Conservation (phyloP, 345 rosid genomes). For the Mangifera indica region DNA sequence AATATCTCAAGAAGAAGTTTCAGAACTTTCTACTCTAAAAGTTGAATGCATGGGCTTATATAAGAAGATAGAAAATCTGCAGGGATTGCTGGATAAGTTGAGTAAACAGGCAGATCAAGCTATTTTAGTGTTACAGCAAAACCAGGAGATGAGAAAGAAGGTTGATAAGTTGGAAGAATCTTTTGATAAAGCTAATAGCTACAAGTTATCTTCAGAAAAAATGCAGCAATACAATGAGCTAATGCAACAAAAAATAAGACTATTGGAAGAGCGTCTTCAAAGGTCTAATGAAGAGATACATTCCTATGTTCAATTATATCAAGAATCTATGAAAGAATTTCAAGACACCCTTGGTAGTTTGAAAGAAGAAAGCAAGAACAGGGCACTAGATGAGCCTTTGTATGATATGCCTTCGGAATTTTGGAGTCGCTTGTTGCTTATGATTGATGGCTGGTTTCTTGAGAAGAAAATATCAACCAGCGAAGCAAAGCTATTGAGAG, state of each 20-base stretch:
- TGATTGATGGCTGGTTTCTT: slow-evolving; percentile 91
- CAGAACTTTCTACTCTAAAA: slow-evolving; percentile 61
- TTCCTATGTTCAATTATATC: slow-evolving; percentile 72
- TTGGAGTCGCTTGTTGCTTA: slow-evolving; percentile 85
- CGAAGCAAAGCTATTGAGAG: slow-evolving; percentile 74
- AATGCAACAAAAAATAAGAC: slow-evolving; percentile 77
- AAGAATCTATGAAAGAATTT: slow-evolving; percentile 79
- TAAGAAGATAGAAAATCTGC: slow-evolving; percentile 69
- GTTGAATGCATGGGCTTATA: slow-evolving; percentile 68
- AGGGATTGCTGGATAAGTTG: slow-evolving; percentile 60
- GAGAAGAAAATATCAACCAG: slow-evolving; percentile 67
- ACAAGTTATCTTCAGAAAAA: slow-evolving; percentile 73
- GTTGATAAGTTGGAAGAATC: slow-evolving; percentile 82
- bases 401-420: slow-evolving; percentile 85
- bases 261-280: slow-evolving; percentile 79
- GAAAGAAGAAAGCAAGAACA: slow-evolving; percentile 75
- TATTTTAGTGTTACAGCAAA: slow-evolving; percentile 70
- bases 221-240: slow-evolving; percentile 74
- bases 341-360: slow-evolving; percentile 75
- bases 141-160: slow-evolving; percentile 71
- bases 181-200: slow-evolving; percentile 66
- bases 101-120: slow-evolving; percentile 88
- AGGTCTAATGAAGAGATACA: slow-evolving; percentile 85
- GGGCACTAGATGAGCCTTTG: slow-evolving; percentile 56
- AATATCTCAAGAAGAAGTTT: slow-evolving; percentile 66